These are phyloP conservation scores for Staphylotrichum tortipilum DNA, from an alignment of 495 filamentous ascomycete genomes.

Conservation along the genomic window DNA sequence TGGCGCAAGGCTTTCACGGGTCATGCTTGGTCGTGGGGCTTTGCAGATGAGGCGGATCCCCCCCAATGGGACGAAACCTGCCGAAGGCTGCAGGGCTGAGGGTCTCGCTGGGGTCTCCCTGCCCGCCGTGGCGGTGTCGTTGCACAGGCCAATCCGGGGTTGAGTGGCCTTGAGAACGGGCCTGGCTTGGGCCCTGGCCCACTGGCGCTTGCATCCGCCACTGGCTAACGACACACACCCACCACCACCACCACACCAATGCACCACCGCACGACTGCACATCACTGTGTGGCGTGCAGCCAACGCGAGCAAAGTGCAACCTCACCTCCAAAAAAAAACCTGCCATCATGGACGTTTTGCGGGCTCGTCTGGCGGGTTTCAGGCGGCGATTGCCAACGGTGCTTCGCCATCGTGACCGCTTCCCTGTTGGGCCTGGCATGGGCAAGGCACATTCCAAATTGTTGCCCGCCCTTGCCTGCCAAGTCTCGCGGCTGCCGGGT, in stretches of 20 bases:
- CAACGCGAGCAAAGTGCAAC: no score
- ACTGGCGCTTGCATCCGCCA: not conserved
- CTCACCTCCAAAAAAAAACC: no score
- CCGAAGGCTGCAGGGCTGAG: not conserved
- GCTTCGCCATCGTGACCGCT: no score
- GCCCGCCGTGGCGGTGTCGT: slow-evolving; percentile 3
- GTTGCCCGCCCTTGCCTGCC: not conserved
- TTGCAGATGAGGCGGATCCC: no score
- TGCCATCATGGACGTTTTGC: no score
- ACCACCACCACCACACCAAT: not conserved
- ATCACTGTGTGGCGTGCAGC: no score
- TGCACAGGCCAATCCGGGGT: not conserved
- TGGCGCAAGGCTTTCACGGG: not conserved
- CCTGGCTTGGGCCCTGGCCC: slow-evolving; percentile 2
- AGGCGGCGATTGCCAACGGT: no score
- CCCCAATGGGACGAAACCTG: not conserved
- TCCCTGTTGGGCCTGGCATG: no score
- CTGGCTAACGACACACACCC: not conserved
- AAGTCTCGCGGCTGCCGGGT: not conserved
- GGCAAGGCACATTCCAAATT: no score
- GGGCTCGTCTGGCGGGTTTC: no score
- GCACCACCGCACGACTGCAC: not conserved
- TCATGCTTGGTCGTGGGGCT: no score
- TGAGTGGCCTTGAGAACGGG: not conserved
- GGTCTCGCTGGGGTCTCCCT: not conserved